Base-by-base conservation (phyloP, 768 basidiomycete genomes). In the Crepidotus variabilis region DNA sequence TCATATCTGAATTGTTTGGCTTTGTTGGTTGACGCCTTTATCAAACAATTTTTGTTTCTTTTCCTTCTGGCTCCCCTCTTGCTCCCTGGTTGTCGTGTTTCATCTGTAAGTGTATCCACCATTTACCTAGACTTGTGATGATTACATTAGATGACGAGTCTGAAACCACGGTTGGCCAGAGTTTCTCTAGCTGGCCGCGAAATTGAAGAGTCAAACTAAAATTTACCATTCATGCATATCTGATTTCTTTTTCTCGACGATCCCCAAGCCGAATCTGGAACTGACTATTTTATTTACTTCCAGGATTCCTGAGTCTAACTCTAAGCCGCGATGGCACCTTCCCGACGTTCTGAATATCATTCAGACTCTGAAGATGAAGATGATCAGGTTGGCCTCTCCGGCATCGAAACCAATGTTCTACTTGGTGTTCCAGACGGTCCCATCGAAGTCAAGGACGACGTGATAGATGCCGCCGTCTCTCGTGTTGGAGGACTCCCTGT, bases 151-250 rank as follows among this genome's bases (percentile, higher is more conserved):
- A 81, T 82, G 80, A 80, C 91, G 91, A 93, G 92, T 94, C 92
- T 77, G 92, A 93, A 72, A 43, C 68, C 66, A 69, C 32, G 69
- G 63, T 59, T 67, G 58, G 67, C 62, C 75, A 77, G 80, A 85
- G 85, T 81, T 85, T 83, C 85, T 83, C 80, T 78, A 69, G 72
- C 65, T 63, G 61, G 62, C 62, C 62, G 57, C 43, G 69, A 73
- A 76, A 59, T 66, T 87, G 90, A 91, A 82, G 90, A 92, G 64
- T 75, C 76, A 57, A 70, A 72, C 68, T 71, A 74, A 71, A 67
- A 66, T 77, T 75, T 88, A 88, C 91, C 90, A 93, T 94, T 94
- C 92, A 94, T 93, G 92, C 90, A 78, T 87, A 78, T 75, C 92
- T 93, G 92, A 92, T 73, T 65, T 64, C 67, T 65, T 60, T 56